Evolutionary conservation across 305 asterid genomes (phyloP).

Genomic region (Fraxinus paxiana): DNA sequence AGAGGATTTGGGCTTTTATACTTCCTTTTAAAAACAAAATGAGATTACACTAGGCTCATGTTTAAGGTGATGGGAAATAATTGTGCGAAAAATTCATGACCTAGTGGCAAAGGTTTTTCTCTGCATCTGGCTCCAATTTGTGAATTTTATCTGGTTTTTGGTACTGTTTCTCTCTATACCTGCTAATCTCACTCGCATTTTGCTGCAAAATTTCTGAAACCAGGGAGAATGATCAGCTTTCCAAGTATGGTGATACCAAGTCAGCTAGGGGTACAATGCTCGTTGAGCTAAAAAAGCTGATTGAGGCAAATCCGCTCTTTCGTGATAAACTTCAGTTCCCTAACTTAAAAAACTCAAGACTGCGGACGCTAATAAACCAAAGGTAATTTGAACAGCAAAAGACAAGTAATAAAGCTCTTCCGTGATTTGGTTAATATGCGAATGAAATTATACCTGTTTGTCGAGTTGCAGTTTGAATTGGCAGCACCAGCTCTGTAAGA

Average conservation of each 20-base stretch:
- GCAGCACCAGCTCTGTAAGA: conserved; percentile 80
- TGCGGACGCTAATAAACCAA: conserved; percentile 67
- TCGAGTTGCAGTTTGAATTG: conserved; percentile 57
- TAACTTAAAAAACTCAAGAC: conserved; percentile 47
- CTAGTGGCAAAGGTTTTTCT: background rate
- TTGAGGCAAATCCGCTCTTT: conserved; percentile 61
- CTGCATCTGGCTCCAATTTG: background rate
- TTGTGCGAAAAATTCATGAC: background rate
- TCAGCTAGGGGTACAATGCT: conserved; percentile 58
- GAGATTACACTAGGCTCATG: background rate
- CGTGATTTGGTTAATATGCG: background rate
- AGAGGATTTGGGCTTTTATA: background rate
- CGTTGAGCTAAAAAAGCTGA: conserved; percentile 54
- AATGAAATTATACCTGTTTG: conserved; percentile 8
- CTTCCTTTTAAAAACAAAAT: background rate
- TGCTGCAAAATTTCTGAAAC: conserved; percentile 5
- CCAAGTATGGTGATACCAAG: conserved; percentile 60
- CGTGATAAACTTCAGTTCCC: conserved; percentile 72
- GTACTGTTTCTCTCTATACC: conserved; percentile 8
- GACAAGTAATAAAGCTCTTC: background rate
- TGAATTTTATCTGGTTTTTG: background rate
- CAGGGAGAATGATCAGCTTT: conserved; percentile 67
- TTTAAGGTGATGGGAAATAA: background rate
- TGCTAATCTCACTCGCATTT: background rate
- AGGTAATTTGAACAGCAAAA: conserved; percentile 33